Base-by-base conservation (phyloP, 179 eudicot genomes). In the Carnegiea gigantea region DNA sequence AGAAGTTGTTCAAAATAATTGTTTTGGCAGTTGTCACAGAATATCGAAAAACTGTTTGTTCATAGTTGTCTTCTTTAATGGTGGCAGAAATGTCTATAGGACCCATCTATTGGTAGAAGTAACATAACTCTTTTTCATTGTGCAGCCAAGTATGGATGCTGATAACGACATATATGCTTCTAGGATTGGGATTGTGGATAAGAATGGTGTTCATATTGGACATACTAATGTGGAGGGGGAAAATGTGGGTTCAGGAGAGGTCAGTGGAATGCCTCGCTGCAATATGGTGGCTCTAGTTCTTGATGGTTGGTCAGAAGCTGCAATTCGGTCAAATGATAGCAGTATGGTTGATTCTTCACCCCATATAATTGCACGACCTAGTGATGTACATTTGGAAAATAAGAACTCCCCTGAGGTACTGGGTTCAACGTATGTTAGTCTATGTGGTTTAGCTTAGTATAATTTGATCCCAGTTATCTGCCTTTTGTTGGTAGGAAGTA, bases 111-210 rank as follows among this genome's bases (percentile, higher is more conserved):
- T 62, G 10, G 23, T n/a, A 62, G 68, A 62, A 40, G n/a, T 78
- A 26, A 86, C 48, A 73, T 49, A 9, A 30, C 70, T 6, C 49
- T 30, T 33, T 82, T 18, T 80, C 51, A 74, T 54, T 83, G 60
- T 78, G 67, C 81, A 89, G 90, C 40, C 48, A 44, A 44, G 79
- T 76, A 89, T 90, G 93, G 94, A 92, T 76, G 87, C 87, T 80
- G 87, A 88, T 76, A 82, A 82, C 60, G 65, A 78, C 70, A 82
- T 83, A 33, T 43, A 72, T 73, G 57, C 72, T 53, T 76, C 87
- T 75, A 85, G 24, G 68, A 80, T 73, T 51, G 89, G 81, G 73
- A 81, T 51, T 78, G 82, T 59, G 38, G 83, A 73, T 54, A 85
- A 73, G 79, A 90, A 83, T 82, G 89, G 85, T 49, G 82, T 77